Evolutionary conservation across 1,284 basidiomycete species (phyloP).

Genomic region (Amylostereum areolatum): DNA sequence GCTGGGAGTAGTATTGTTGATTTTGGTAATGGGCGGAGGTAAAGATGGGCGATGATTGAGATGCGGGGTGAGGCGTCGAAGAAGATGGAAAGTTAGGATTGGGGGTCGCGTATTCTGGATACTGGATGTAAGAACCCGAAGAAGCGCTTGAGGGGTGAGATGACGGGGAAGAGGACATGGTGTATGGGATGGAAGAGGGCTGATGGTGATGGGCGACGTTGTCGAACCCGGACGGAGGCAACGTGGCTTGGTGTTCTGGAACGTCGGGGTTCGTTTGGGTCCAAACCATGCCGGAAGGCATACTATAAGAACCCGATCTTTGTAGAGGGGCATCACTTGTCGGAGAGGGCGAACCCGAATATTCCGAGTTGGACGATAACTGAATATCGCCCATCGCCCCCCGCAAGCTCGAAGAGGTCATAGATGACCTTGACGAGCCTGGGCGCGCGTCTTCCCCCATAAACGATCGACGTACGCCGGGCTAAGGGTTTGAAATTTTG

Average conservation of each 20-base stretch:
- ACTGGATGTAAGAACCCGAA: slow-evolving; percentile 15
- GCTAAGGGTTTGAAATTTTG: too few relatives aligned
- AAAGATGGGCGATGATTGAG: slow-evolving; percentile 8
- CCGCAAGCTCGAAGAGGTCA: slow-evolving; percentile 49
- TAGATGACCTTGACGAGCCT: slow-evolving; percentile 30
- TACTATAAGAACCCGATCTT: slow-evolving; percentile 12
- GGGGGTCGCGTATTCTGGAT: slow-evolving; percentile 13
- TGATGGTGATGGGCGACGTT: slow-evolving; percentile 4
- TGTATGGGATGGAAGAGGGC: slow-evolving; percentile 11
- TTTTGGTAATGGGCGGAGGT: slow-evolving; percentile 20
- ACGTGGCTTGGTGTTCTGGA: slow-evolving; percentile 6
- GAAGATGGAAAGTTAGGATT: too few relatives aligned
- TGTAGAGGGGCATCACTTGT: slow-evolving; percentile 16
- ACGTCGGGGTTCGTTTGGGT: slow-evolving; percentile 11
- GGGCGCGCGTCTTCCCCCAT: slow-evolving; percentile 9
- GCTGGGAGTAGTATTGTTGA: slow-evolving; percentile 17
- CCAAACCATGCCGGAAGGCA: slow-evolving; percentile 15
- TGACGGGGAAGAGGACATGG: slow-evolving; percentile 9
- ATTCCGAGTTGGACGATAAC: slow-evolving; percentile 30
- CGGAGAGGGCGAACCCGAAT: slow-evolving; percentile 26
- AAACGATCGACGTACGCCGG: slow-evolving; percentile 11
- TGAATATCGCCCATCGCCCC: slow-evolving; percentile 55
- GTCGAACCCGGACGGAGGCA: slow-evolving; percentile 9
- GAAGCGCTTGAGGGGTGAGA: slow-evolving; percentile 10
- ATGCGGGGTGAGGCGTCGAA: slow-evolving; percentile 18